Evolutionary conservation across 805 yeast species (phyloP).

Genomic region (Danielozyma ontarioensis): DNA sequence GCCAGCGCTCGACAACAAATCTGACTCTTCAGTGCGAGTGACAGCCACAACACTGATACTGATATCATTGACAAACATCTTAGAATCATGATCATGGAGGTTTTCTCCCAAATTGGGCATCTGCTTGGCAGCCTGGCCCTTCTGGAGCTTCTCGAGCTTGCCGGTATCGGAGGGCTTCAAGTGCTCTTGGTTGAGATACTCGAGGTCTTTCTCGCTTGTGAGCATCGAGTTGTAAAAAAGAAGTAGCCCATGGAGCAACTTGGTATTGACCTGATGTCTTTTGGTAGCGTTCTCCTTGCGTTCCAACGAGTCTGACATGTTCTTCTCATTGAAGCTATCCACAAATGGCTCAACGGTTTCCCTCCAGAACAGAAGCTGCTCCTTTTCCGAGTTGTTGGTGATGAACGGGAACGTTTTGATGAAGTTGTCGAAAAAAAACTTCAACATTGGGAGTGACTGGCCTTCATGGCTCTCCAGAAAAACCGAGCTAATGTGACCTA

Average conservation of each 20-base stretch:
- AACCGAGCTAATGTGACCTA: slow-evolving; percentile 74
- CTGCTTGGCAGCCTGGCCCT: neutral
- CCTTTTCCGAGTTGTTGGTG: slow-evolving; percentile 40
- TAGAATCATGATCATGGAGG: too few species aligned
- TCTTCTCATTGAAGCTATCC: slow-evolving; percentile 69
- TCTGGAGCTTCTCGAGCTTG: slow-evolving; percentile 26
- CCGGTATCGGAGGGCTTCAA: slow-evolving; percentile 33
- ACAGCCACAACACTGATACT: slow-evolving; percentile 70
- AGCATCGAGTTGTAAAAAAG: slow-evolving; percentile 73
- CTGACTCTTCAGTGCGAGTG: slow-evolving; percentile 22
- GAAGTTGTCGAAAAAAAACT: slow-evolving; percentile 60
- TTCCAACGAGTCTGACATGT: slow-evolving; percentile 68
- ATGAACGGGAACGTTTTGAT: slow-evolving; percentile 75
- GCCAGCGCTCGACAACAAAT: slow-evolving; percentile 2
- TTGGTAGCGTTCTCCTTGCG: slow-evolving; percentile 62
- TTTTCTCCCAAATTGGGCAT: too few species aligned
- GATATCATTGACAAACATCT: slow-evolving; percentile 48
- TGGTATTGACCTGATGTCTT: slow-evolving; percentile 57
- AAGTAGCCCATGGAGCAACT: slow-evolving; percentile 57
- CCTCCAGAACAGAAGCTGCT: slow-evolving; percentile 63
- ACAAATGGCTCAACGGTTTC: slow-evolving; percentile 73
- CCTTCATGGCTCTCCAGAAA: slow-evolving; percentile 29
- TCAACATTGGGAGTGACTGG: slow-evolving; percentile 58
- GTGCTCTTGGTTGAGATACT: slow-evolving; percentile 34
- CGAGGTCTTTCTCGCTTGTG: slow-evolving; percentile 52